A percentile compares a stretch with the other conserved stretches of the same genome.
phyloP scores from a whole-genome alignment of 371 early-diverging fungal genomes.

The Basidiobolus meristosporus region DNA sequence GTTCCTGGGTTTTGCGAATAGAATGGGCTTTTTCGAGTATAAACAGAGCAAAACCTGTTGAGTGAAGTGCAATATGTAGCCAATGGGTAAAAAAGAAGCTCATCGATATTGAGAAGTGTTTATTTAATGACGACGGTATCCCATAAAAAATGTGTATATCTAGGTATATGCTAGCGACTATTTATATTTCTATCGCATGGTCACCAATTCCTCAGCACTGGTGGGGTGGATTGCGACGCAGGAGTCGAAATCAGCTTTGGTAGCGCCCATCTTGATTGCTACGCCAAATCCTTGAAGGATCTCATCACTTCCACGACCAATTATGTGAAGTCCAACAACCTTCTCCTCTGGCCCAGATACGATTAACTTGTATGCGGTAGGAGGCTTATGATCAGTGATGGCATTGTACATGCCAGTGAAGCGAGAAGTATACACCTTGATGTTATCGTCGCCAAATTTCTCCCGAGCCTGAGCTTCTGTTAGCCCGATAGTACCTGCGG shows the following conservation, averaged over 20 bases:
- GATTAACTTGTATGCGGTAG: slow-evolving; percentile 77
- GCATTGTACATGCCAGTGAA: slow-evolving; percentile 88
- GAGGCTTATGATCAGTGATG: slow-evolving; percentile 71
- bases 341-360: slow-evolving; percentile 72
- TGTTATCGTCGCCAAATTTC: slow-evolving; percentile 52
- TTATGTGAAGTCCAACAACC: slow-evolving; percentile 90
- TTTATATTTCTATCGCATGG: too few species aligned
- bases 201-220: slow-evolving; percentile 82
- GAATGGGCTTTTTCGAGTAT: too few species aligned
- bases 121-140: too few species aligned
- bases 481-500: slow-evolving; percentile 76
- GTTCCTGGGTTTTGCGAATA: too few species aligned
- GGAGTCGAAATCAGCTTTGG: slow-evolving; percentile 84
- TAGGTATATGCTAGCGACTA: too few species aligned
- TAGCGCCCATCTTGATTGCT: slow-evolving; percentile 82
- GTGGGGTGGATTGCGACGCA: slow-evolving; percentile 97
- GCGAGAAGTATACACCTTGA: slow-evolving; percentile 67
- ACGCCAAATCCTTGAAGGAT: slow-evolving; percentile 90
- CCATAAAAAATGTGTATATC: too few species aligned
- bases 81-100: too few species aligned
- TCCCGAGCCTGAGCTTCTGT: slow-evolving; percentile 66
- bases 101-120: too few species aligned
- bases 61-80: too few species aligned
- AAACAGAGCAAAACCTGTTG: too few species aligned
- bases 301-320: slow-evolving; percentile 86